phyloP scores from a whole-genome alignment of 306 rosid genomes.

The Hippophae tibetana region DNA sequence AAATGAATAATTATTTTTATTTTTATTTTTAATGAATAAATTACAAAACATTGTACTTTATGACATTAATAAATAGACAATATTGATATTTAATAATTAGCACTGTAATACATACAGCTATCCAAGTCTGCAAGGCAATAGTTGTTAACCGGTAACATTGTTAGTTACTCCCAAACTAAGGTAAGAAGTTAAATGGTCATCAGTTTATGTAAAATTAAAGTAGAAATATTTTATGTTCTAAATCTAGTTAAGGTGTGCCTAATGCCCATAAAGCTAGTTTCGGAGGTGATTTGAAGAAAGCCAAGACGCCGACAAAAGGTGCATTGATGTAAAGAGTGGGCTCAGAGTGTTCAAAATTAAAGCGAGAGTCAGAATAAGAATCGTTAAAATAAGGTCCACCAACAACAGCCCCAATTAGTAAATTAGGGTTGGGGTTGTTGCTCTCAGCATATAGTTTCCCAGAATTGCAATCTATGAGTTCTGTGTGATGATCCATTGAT shows the following conservation, averaged over 20 bases:
- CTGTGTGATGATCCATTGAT: conserved; percentile 18
- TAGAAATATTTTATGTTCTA: too few relatives aligned
- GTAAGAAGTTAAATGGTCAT: too few relatives aligned
- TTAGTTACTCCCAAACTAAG: too few relatives aligned
- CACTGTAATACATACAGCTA: too few relatives aligned
- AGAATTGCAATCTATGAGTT: conserved; percentile 22
- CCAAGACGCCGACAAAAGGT: conserved; percentile 46
- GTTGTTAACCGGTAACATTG: too few relatives aligned
- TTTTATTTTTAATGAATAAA: too few relatives aligned
- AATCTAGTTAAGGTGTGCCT: neutral
- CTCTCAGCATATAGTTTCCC: conserved; percentile 24
- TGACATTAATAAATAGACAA: too few relatives aligned
- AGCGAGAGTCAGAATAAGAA: conserved; percentile 28
- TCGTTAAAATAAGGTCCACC: conserved; percentile 41
- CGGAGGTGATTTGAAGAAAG: conserved; percentile 29
- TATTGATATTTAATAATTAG: too few relatives aligned
- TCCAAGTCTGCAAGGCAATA: too few relatives aligned
- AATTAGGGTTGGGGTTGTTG: conserved; percentile 26
- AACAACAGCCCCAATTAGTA: conserved; percentile 38
- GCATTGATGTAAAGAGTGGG: conserved; percentile 51
- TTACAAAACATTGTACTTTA: too few relatives aligned
- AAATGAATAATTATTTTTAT: too few relatives aligned
- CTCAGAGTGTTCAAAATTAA: conserved; percentile 31
- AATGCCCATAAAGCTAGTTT: neutral
- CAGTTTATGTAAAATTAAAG: neutral